Evolutionary conservation across 352 stramenopile genomes (phyloP).

Genomic region (Phytophthora brassicae): DNA sequence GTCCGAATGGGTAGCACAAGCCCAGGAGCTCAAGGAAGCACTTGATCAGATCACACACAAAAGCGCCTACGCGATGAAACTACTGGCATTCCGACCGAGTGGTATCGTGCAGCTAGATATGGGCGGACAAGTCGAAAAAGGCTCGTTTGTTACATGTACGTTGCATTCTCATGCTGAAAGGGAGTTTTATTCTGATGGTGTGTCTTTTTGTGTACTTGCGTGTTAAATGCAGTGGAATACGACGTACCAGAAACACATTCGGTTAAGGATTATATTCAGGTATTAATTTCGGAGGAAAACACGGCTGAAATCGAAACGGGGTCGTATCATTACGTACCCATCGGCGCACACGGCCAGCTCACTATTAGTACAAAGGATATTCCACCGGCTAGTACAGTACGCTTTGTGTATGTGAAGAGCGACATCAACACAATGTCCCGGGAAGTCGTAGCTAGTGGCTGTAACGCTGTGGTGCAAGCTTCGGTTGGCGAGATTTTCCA

Average conservation of each 20-base stretch:
- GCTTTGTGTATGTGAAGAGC: conserved; percentile 86
- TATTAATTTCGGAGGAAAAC: conserved; percentile 76
- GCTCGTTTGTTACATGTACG: conserved; percentile 79
- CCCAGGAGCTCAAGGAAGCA: conserved; percentile 73
- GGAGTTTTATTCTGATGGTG: not conserved
- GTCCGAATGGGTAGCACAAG: conserved; percentile 66
- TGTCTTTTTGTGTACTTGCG: conserved; percentile 1
- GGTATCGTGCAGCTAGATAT: conserved; percentile 85
- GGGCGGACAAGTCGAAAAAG: conserved; percentile 83
- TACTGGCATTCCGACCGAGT: conserved; percentile 79
- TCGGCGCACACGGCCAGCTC: conserved; percentile 62
- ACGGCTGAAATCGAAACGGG: conserved; percentile 75
- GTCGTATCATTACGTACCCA: conserved; percentile 74
- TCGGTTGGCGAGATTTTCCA: conserved; percentile 88
- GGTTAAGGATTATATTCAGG: conserved; percentile 85
- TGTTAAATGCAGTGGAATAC: conserved; percentile 62
- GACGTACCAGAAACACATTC: conserved; percentile 82
- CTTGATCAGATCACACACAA: conserved; percentile 70
- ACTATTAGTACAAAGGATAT: conserved; percentile 81
- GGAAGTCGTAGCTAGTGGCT: conserved; percentile 82
- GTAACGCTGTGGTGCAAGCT: conserved; percentile 80
- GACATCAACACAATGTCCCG: conserved; percentile 87
- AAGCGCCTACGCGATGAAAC: conserved; percentile 65
- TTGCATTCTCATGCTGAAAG: not conserved
- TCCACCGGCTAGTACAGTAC: conserved; percentile 61